phyloP scores from a whole-genome alignment of 2,329 filamentous ascomycete genomes.

The Exophiala viscosa region DNA sequence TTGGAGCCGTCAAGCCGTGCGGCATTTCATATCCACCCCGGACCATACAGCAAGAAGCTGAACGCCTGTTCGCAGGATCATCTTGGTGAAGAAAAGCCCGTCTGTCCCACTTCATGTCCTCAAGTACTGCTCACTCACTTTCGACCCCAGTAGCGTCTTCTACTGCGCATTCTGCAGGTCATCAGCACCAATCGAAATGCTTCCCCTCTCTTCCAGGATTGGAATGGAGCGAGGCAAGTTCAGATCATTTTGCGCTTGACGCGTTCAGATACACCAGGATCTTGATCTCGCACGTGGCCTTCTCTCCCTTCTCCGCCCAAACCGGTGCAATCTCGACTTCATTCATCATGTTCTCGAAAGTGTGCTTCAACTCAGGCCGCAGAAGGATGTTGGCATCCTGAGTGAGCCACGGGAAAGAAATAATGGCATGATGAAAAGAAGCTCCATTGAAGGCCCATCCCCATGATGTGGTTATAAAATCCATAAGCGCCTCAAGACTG shows the following conservation, averaged over 20 bases:
- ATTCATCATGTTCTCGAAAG: conserved; percentile 19
- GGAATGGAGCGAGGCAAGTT: too few species aligned
- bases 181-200: too few species aligned
- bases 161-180: too few species aligned
- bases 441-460: conserved; percentile 15
- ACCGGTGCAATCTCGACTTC: conserved; percentile 19
- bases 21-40: not conserved
- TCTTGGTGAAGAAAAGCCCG: too few species aligned
- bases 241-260: not conserved
- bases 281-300: conserved; percentile 14
- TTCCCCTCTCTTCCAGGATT: too few species aligned
- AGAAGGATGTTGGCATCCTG: conserved; percentile 19
- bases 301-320: conserved; percentile 13
- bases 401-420: conserved; percentile 22
- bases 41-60: too few species aligned
- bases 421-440: conserved; percentile 13
- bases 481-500: conserved; percentile 14
- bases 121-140: too few species aligned
- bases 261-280: conserved; percentile 16
- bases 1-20: not conserved
- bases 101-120: too few species aligned
- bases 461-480: conserved; percentile 18
- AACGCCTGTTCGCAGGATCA: too few species aligned
- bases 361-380: conserved; percentile 11
- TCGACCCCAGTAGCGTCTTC: too few species aligned